Evolutionary conservation across 2,329 filamentous ascomycete species (phyloP), one percentile per base, ranked within the genome.

Genomic region (Rutstroemia sp.): DNA sequence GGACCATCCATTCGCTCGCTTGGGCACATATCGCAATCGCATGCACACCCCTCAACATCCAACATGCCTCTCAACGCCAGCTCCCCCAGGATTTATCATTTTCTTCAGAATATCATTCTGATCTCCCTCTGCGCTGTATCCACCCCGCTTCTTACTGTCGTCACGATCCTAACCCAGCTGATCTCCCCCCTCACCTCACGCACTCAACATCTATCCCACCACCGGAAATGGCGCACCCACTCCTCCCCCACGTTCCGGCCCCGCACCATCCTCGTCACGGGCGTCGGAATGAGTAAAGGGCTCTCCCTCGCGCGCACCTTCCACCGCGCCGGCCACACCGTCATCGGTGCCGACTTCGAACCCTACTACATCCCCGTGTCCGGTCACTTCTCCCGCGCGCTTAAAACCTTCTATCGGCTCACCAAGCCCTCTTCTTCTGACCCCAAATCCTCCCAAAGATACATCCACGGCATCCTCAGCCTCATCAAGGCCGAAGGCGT

Each of bases 221-320:
- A 56, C 18, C 59, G 58, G 21, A 52, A 54, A 62, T 65, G 63
- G 64, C 58, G 63, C 8, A 8, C 30, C 5, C 14, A 19, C 25
- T 59, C 59, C 16, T 53, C 52, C 16, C 45, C 56, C 6, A 45
- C 52, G 9, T 61, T 56, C 25, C 54, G 37, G 2, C 52, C 51
- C 7, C 60, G 60, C 54, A 87, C 79, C 0, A 73, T 91, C 38
- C 77, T 92, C 14, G 79, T 92, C 44, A 90, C 87, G 0, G 87
- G 88, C 2, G 77, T 90, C 2, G 81, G 82, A 47, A 91, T 89
- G 79, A 77, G 81, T 45, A 88, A 90, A 67, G 87, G 86, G 4
- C 75, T 91, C 3, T 73, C 75, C 0, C 72, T 92, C 8, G 85
- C 87, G 4, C 79, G 88, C 37, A 70, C 80, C 3, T 86, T 90